phyloP scores from a whole-genome alignment of 2,329 filamentous ascomycete species.

The Coniochaeta sp. region DNA sequence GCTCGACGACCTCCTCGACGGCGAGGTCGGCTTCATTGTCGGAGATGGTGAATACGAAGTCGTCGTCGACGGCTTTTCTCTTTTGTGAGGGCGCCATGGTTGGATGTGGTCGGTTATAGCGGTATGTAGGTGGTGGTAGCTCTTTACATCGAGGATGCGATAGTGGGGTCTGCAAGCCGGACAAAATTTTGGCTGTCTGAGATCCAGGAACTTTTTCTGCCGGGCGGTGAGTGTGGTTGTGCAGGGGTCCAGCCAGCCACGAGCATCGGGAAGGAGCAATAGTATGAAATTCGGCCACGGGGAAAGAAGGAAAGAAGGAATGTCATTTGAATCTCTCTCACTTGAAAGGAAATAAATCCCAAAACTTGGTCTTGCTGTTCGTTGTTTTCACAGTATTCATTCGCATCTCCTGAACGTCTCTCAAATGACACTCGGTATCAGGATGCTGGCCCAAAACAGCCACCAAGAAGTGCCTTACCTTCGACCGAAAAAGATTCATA shows the following conservation, averaged over 20 bases:
- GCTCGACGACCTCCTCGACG: constrained; percentile 41
- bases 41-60: constrained; percentile 53
- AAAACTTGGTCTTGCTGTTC: too few species aligned
- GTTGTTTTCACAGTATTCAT: too few species aligned
- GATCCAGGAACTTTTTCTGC: neutral
- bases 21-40: constrained; percentile 47
- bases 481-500: too few species aligned
- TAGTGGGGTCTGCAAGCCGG: neutral
- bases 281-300: too few species aligned
- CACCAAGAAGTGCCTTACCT: too few species aligned
- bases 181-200: neutral
- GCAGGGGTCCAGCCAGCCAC: neutral
- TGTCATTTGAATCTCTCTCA: too few species aligned
- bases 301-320: too few species aligned
- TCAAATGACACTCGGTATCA: too few species aligned
- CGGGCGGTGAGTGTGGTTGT: neutral
- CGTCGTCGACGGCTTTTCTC: constrained; percentile 43
- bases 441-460: too few species aligned
- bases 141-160: neutral
- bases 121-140: neutral
- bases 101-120: neutral
- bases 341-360: too few species aligned
- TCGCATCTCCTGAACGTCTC: too few species aligned
- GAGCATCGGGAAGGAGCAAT: too few species aligned
- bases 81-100: constrained; percentile 41